A percentile compares a stretch with the other conserved stretches of the same genome.
These are phyloP conservation scores for Podaxis sp. DNA, from an alignment of 768 basidiomycete species.

Conservation along the genomic window DNA sequence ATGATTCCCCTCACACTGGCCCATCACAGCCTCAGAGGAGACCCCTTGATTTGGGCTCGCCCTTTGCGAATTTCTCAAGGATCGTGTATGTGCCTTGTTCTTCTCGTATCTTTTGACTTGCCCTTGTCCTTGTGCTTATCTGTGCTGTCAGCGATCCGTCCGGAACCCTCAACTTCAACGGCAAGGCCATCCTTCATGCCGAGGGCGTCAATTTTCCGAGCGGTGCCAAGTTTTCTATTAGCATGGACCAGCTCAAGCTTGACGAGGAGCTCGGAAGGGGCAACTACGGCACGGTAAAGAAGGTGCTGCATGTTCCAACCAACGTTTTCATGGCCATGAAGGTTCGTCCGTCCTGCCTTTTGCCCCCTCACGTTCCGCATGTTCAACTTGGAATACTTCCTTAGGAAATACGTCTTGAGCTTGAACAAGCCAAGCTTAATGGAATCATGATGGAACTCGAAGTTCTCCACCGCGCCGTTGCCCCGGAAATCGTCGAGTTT, in stretches of 20 bases:
- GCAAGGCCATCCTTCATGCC: conserved; percentile 91
- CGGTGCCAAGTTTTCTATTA: conserved; percentile 89
- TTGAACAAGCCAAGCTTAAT: conserved; percentile 90
- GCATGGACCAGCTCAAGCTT: conserved; percentile 90
- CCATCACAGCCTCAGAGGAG: conserved; percentile 1
- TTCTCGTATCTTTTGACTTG: conserved; percentile 8
- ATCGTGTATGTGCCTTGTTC: conserved; percentile 71
- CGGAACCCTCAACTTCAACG: conserved; percentile 90
- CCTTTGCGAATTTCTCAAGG: conserved; percentile 90
- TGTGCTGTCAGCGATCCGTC: conserved; percentile 75
- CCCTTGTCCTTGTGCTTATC: conserved; percentile 2
- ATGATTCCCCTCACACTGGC: neutral
- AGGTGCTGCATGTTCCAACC: conserved; percentile 90
- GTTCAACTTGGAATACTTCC: conserved; percentile 11
- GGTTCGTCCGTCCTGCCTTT: conserved; percentile 44
- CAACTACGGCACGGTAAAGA: conserved; percentile 97
- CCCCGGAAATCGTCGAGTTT: conserved; percentile 94
- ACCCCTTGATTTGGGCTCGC: conserved; percentile 54
- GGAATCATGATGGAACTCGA: conserved; percentile 99
- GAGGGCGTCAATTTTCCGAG: conserved; percentile 84
- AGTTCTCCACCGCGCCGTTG: conserved; percentile 90
- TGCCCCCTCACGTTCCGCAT: conserved; percentile 12
- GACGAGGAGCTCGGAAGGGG: conserved; percentile 94
- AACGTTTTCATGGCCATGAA: conserved; percentile 99
- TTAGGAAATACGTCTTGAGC: conserved; percentile 96